Base-by-base conservation (phyloP, 2,329 filamentous ascomycete genomes). In the Sporothrix dimorphospora region DNA sequence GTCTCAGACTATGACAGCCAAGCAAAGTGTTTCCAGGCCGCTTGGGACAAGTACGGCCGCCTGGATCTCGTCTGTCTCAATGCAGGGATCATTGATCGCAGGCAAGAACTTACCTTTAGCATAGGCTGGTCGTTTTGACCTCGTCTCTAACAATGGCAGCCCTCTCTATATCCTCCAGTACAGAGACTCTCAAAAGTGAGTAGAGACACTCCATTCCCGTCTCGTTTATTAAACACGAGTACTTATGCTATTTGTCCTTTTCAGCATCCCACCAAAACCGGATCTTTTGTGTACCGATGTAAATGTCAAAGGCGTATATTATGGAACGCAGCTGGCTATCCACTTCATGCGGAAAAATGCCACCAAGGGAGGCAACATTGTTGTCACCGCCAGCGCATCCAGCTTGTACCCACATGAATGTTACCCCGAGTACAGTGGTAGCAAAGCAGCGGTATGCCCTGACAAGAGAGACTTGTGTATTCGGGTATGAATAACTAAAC, bases 11-110 rank as follows among this genome's bases (percentile, higher is more conserved):
- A 59, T 12, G 55, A 59, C 30, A 59, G 55, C 30, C 55, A 59
- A n/a, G 55, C 55, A 16, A 59, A 59, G 55, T 59, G 55, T 40
- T 59, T 59, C 55, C 55, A 59, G 55, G 30, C 55, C 3, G 55
- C 55, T 3, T 59, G 55, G 55, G 55, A 59, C 19, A 34, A 11
- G 27, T 59, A 59, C 30, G 55, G 55, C 30, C 55, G 55, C 1
- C 55, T 59, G 1, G 55, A 59, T 34, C 55, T 59, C 19, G 55
- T 59, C 11, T 59, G 55, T 3, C 55, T 59, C 55, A 59, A 59
- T 12, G 55, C 55, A 11, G 55, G 55, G 8, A 59, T 59, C 30
- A 59, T 59, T 8, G 55, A 59, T 11, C 30, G 30, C 9, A 59
- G 51, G 51, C 30, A 55, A 45, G 42, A 2, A 11, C 11, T 45